Evolutionary conservation across 495 filamentous ascomycete genomes (phyloP).

Genomic region (Trichoderma erinaceum): DNA sequence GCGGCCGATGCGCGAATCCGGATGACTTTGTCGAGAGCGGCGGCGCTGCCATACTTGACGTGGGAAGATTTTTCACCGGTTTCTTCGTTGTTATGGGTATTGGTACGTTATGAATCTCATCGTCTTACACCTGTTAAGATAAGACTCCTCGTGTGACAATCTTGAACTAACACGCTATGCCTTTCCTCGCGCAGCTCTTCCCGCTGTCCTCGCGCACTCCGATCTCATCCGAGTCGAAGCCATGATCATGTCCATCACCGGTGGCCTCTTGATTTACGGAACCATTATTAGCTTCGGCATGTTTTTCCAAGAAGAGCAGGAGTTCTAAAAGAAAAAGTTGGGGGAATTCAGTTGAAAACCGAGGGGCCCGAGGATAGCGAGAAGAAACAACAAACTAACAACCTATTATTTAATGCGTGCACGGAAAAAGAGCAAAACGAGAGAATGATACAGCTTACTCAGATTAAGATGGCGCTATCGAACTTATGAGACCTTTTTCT

Average conservation of each 20-base stretch:
- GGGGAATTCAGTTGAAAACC: background rate
- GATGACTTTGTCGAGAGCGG: conserved; percentile 93
- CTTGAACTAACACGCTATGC: background rate
- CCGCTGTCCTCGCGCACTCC: conserved; percentile 80
- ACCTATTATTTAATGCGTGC: background rate
- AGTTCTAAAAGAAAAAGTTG: conserved; percentile 44
- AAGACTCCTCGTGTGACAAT: background rate
- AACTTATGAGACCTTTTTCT: background rate
- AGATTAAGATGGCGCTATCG: background rate
- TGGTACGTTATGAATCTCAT: conserved; percentile 54
- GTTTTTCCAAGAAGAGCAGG: conserved; percentile 97
- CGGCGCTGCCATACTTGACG: conserved; percentile 74
- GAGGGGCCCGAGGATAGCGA: background rate
- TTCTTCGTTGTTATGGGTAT: conserved; percentile 98
- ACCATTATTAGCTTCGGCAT: conserved; percentile 96
- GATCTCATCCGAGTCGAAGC: conserved; percentile 72
- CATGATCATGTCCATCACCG: conserved; percentile 91
- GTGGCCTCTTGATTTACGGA: conserved; percentile 90
- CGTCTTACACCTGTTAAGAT: background rate
- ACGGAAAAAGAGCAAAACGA: background rate
- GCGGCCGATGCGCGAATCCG: conserved; percentile 76
- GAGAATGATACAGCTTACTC: background rate
- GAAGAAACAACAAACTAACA: no score
- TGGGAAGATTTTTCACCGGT: conserved; percentile 90
- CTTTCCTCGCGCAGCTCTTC: conserved; percentile 57